Evolutionary conservation across 352 stramenopile species (phyloP).

Genomic region (Globisporangium emineosum): DNA sequence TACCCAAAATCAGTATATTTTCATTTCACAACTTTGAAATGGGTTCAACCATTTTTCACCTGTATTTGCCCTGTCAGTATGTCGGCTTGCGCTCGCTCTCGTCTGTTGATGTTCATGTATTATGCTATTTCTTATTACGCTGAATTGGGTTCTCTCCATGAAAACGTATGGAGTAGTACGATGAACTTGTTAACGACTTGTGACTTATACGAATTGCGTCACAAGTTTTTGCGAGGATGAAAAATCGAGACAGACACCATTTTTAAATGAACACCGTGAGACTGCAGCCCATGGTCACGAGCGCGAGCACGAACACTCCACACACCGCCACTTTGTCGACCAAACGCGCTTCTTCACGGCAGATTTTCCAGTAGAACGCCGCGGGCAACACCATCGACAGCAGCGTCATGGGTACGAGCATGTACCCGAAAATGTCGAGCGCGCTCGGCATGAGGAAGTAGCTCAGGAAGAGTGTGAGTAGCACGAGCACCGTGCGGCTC

Average conservation of each 20-base stretch:
- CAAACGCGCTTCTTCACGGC: constrained; percentile 48
- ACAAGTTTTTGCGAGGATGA: too few species aligned
- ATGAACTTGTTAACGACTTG: neutral
- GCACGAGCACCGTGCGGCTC: constrained; percentile 47
- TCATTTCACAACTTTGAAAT: neutral
- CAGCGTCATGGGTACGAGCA: constrained; percentile 59
- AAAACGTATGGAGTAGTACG: neutral
- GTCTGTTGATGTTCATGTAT: neutral
- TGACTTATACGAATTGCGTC: neutral
- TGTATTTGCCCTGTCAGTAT: too few species aligned
- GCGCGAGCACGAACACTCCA: constrained; percentile 39
- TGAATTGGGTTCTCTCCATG: neutral
- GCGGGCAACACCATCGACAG: constrained; percentile 60
- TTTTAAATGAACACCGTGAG: constrained; percentile 43
- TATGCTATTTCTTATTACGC: constrained; percentile 3
- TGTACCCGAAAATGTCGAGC: constrained; percentile 58
- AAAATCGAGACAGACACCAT: neutral
- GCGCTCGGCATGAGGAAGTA: constrained; percentile 54
- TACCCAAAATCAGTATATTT: neutral
- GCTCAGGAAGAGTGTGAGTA: constrained; percentile 44
- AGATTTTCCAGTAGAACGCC: constrained; percentile 71
- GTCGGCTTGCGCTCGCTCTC: too few species aligned
- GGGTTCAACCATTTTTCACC: neutral
- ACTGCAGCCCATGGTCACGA: constrained; percentile 48
- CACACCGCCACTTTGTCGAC: constrained; percentile 42